Evolutionary conservation across 148 eudicot genomes (phyloP).

Genomic region (Drosera capensis): DNA sequence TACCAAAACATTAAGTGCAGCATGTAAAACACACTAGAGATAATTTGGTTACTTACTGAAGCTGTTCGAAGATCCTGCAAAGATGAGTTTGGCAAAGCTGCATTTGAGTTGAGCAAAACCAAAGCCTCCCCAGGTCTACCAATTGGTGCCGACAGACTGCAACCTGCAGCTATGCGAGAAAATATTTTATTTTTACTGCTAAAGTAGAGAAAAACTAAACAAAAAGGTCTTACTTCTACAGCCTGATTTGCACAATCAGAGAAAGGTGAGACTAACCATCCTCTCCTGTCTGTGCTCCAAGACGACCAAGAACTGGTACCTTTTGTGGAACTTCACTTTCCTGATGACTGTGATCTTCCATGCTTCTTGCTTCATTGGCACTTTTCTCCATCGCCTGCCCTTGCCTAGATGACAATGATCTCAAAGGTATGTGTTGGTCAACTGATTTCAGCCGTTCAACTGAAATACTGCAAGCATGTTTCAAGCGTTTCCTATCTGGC

Average conservation of each 20-base stretch:
- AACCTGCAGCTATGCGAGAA: slow-evolving; percentile 11
- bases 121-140: slow-evolving; percentile 15
- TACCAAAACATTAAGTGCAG: background rate
- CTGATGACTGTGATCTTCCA: slow-evolving; percentile 8
- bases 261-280: slow-evolving; percentile 5
- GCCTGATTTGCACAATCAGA: slow-evolving; percentile 7
- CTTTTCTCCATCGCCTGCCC: slow-evolving; percentile 8
- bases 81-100: slow-evolving; percentile 7
- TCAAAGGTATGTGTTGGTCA: slow-evolving; percentile 5
- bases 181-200: slow-evolving; percentile 1
- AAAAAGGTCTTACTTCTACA: slow-evolving; percentile 12
- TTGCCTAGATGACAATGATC: slow-evolving; percentile 9
- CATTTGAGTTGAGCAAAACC: slow-evolving; percentile 12
- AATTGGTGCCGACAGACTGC: slow-evolving; percentile 16
- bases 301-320: slow-evolving; percentile 7
- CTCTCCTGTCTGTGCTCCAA: slow-evolving; percentile 12
- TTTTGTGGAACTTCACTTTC: slow-evolving; percentile 8
- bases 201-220: background rate
- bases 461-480: slow-evolving; percentile 11
- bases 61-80: slow-evolving; percentile 8
- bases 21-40: background rate
- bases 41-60: slow-evolving; percentile 26
- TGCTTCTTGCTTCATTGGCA: slow-evolving; percentile 6
- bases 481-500: slow-evolving; percentile 34
- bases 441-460: slow-evolving; percentile 8